These are phyloP conservation scores for Schizopora paradoxa DNA, from an alignment of 1,284 basidiomycete species.

Conservation along the genomic window DNA sequence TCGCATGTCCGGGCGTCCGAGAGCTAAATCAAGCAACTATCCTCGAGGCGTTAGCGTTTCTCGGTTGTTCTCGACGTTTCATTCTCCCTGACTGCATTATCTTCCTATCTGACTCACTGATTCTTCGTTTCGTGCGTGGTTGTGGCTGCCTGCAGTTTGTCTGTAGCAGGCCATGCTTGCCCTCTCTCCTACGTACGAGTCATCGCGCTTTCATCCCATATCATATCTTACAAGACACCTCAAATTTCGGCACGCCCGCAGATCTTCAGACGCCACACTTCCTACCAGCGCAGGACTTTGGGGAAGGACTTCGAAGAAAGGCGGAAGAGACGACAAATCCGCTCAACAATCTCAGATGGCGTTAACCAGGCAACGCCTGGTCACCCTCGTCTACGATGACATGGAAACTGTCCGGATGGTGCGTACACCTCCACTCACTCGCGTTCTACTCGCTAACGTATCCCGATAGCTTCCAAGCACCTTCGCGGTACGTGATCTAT, in stretches of 20 bases:
- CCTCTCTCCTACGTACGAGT: conserved; percentile 70
- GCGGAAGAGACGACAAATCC: conserved; percentile 53
- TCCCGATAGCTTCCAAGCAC: conserved; percentile 52
- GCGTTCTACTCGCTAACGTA: not conserved
- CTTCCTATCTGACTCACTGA: no score
- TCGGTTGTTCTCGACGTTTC: no score
- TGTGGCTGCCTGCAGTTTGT: no score
- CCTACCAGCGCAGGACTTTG: conserved; percentile 48
- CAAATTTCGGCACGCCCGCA: conserved; percentile 35
- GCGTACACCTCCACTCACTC: conserved; percentile 16
- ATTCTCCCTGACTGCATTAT: no score
- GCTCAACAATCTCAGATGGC: conserved; percentile 42
- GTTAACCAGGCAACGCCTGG: conserved; percentile 60
- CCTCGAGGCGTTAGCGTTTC: no score
- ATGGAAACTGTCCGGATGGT: conserved; percentile 80
- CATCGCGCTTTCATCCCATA: conserved; percentile 23
- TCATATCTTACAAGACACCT: conserved; percentile 24
- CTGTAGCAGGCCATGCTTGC: conserved; percentile 53
- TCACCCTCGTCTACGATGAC: conserved; percentile 75
- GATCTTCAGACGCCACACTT: conserved; percentile 57
- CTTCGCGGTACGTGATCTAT: conserved; percentile 45
- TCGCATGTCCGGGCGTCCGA: no score
- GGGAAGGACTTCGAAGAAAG: conserved; percentile 27
- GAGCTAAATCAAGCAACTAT: no score
- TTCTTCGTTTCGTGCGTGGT: no score